phyloP scores from a whole-genome alignment of 2,329 filamentous ascomycete genomes.

The Calonectria ilicicola region DNA sequence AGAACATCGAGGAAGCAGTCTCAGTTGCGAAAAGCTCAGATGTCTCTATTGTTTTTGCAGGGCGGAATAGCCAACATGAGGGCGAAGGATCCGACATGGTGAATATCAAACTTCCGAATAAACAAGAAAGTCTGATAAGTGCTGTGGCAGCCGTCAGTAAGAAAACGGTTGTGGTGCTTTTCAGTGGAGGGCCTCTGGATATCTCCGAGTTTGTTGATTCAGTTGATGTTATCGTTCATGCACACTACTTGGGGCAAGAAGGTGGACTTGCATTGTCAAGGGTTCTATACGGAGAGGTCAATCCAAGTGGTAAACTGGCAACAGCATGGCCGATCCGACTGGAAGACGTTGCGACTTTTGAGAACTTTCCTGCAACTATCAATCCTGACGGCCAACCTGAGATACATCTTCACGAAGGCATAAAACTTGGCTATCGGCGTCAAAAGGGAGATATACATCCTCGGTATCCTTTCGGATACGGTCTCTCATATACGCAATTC shows the following conservation, averaged over 20 bases:
- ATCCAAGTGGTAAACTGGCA: background rate
- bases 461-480: background rate
- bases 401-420: background rate
- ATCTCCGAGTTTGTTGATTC: background rate
- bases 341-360: background rate
- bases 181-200: background rate
- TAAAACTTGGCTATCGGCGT: background rate
- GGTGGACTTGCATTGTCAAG: background rate
- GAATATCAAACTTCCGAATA: background rate
- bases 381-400: background rate
- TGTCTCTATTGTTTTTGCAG: background rate
- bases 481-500: background rate
- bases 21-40: background rate
- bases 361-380: background rate
- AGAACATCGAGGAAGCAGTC: background rate
- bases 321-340: background rate
- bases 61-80: background rate
- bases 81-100: background rate
- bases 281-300: background rate
- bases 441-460: background rate
- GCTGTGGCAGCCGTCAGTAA: background rate
- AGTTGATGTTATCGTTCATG: background rate
- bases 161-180: background rate
- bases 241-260: background rate
- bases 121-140: background rate